Conservation (phyloP, 768 basidiomycete genomes). For the Serpula lacrymans region DNA sequence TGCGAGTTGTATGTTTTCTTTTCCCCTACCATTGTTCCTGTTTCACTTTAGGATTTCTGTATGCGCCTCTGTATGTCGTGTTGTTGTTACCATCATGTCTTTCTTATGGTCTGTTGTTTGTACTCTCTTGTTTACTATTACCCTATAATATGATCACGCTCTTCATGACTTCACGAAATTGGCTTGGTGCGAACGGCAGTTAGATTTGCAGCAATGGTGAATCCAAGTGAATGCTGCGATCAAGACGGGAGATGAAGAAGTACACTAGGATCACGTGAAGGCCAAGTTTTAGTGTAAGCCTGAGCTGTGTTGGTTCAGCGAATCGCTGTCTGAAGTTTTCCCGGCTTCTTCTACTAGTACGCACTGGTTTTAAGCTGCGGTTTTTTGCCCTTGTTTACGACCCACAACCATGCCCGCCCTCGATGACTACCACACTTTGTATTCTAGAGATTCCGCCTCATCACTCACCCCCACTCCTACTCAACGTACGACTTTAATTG, state of each 20-base stretch:
- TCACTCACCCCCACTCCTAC: conserved; percentile 64
- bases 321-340: neutral
- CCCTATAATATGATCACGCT: conserved; percentile 14
- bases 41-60: conserved; percentile 7
- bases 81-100: conserved; percentile 10
- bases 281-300: too few relatives aligned
- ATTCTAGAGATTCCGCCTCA: conserved; percentile 22
- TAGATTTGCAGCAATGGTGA: neutral
- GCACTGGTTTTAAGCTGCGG: neutral
- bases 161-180: conserved; percentile 4
- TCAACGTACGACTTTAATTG: conserved; percentile 73
- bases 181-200: neutral
- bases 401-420: conserved; percentile 27
- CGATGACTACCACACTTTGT: conserved; percentile 12
- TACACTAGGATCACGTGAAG: too few relatives aligned
- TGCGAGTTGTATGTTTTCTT: conserved; percentile 7
- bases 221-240: neutral
- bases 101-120: conserved; percentile 11
- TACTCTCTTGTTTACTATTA: conserved; percentile 13
- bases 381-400: conserved; percentile 11
- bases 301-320: neutral
- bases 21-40: conserved; percentile 3
- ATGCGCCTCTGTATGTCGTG: conserved; percentile 2
- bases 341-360: conserved; percentile 1
- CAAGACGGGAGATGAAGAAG: neutral